Evolutionary conservation across 306 rosid genomes (phyloP).

Genomic region (Alnus glutinosa): DNA sequence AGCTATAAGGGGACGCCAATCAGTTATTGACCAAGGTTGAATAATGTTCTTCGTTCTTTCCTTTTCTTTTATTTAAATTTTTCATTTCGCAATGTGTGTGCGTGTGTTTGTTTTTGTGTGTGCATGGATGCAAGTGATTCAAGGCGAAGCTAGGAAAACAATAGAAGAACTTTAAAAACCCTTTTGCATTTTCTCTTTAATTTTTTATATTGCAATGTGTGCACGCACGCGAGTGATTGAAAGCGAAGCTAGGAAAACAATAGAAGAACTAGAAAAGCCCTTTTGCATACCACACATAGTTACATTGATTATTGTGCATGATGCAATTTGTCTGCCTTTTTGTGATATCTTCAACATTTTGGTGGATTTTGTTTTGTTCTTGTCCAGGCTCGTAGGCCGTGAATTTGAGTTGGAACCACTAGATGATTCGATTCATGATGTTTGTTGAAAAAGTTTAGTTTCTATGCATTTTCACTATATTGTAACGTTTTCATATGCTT

Average conservation of each 20-base stretch:
- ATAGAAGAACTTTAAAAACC: background rate
- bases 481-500: background rate
- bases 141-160: background rate
- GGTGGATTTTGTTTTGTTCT: background rate
- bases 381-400: background rate
- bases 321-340: background rate
- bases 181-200: background rate
- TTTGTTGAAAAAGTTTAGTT: background rate
- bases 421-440: background rate
- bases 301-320: background rate
- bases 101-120: slow-evolving; percentile 1
- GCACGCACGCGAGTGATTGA: background rate
- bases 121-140: background rate
- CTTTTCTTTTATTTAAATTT: background rate
- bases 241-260: background rate
- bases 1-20: slow-evolving; percentile 86
- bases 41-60: slow-evolving; percentile 10
- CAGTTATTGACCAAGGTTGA: slow-evolving; percentile 95
- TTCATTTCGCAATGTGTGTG: background rate
- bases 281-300: background rate
- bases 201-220: background rate
- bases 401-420: background rate
- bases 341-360: background rate
- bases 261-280: background rate
- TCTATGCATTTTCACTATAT: background rate